Evolutionary conservation across 2,329 filamentous ascomycete species (phyloP).

Genomic region (Dissoconium aciculare): DNA sequence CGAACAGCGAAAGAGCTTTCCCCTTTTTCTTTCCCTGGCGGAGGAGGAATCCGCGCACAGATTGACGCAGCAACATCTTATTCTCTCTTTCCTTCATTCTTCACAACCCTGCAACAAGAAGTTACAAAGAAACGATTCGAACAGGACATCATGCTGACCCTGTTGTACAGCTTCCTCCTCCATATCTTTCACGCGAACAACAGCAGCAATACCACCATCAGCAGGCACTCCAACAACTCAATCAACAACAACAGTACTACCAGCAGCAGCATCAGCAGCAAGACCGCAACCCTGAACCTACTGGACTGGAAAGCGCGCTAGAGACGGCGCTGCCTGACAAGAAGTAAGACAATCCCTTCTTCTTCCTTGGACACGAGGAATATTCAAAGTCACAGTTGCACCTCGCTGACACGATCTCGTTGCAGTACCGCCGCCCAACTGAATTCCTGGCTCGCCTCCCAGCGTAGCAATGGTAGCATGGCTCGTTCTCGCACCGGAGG

Average conservation of each 20-base stretch:
- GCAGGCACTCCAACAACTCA: neutral
- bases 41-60: no score
- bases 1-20: no score
- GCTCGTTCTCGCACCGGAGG: slow-evolving; percentile 10
- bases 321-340: slow-evolving; percentile 15
- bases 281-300: no score
- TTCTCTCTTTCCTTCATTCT: no score
- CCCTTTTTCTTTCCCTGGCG: no score
- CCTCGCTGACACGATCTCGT: slow-evolving; percentile 1
- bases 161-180: slow-evolving; percentile 1
- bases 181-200: slow-evolving; percentile 3
- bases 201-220: slow-evolving; percentile 1
- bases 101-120: no score
- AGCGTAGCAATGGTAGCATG: slow-evolving; percentile 13
- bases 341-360: slow-evolving; percentile 12
- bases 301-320: slow-evolving; percentile 14
- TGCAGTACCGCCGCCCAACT: slow-evolving; percentile 14
- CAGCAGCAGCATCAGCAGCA: no score
- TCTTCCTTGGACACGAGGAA: neutral
- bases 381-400: slow-evolving; percentile 4
- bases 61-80: no score
- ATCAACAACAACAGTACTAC: slow-evolving; percentile 2
- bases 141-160: no score
- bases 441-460: slow-evolving; percentile 16
- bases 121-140: neutral